Conservation (phyloP, 2,329 filamentous ascomycete genomes). For the Chrysoporthe cubensis region DNA sequence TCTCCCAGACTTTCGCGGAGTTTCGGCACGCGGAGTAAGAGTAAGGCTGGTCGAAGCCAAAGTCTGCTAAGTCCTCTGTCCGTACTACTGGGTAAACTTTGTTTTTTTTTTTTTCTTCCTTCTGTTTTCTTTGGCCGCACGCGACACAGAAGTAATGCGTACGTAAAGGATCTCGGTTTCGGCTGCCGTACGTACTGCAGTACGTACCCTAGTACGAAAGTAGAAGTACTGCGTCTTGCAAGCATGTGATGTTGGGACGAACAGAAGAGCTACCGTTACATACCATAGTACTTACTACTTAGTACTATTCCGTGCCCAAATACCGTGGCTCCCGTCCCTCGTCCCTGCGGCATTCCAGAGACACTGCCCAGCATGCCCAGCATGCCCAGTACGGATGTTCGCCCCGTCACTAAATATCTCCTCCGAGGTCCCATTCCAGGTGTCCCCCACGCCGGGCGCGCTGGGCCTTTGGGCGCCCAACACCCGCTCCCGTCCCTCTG, state of each 20-base stretch:
- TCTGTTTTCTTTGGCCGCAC: not conserved
- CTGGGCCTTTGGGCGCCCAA: not conserved
- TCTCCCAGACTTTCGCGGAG: not conserved
- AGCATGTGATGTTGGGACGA: conserved; percentile 1
- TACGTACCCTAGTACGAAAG: too few species aligned
- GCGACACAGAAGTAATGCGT: conserved; percentile 3
- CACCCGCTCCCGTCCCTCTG: not conserved
- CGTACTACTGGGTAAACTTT: not conserved
- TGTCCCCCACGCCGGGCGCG: too few species aligned
- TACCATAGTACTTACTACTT: not conserved
- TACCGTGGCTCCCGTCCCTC: not conserved
- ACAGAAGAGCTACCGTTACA: not conserved
- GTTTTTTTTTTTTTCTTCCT: not conserved
- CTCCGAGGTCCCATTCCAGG: too few species aligned
- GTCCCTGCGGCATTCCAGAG: not conserved
- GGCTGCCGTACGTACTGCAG: too few species aligned
- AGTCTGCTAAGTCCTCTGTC: not conserved
- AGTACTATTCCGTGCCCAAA: not conserved
- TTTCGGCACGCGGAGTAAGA: not conserved
- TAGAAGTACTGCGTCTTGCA: not conserved
- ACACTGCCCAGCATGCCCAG: not conserved
- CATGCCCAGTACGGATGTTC: not conserved
- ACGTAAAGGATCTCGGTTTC: not conserved
- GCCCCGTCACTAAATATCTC: not conserved
- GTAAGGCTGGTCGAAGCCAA: not conserved